Evolutionary conservation across 768 basidiomycete species (phyloP).

Genomic region (Ramaria rubella): DNA sequence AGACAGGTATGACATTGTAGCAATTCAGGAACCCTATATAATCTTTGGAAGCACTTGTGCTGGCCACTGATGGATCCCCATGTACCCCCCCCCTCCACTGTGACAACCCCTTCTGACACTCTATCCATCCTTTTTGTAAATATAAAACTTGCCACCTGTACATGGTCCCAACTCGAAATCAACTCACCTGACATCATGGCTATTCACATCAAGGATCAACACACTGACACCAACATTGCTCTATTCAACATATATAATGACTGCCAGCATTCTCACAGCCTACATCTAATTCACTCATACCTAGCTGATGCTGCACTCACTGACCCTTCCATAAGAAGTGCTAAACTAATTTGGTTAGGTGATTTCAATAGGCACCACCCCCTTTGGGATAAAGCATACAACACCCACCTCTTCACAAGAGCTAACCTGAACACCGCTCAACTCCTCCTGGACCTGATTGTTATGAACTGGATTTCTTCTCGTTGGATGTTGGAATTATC

Average conservation of each 20-base stretch:
- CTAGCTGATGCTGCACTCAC: slow-evolving; percentile 27
- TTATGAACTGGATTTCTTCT: too few species aligned
- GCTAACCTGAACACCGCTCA: slow-evolving; percentile 13
- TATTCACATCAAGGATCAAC: background rate
- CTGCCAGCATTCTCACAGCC: background rate
- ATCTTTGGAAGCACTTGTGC: background rate
- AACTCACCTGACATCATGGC: background rate
- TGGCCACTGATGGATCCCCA: background rate
- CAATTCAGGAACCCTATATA: background rate
- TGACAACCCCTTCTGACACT: background rate
- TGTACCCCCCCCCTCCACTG: background rate
- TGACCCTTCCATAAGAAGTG: slow-evolving; percentile 26
- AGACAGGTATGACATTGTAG: background rate
- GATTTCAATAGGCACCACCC: slow-evolving; percentile 40
- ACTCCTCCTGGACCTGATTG: slow-evolving; percentile 30
- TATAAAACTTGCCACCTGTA: background rate
- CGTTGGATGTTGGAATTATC: too few species aligned
- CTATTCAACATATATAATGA: slow-evolving; percentile 4
- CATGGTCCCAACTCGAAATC: background rate
- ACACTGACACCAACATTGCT: background rate
- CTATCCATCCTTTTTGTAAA: background rate
- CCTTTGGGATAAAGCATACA: slow-evolving; percentile 30
- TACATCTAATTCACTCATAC: background rate
- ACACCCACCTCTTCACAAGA: slow-evolving; percentile 23
- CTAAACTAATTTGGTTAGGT: slow-evolving; percentile 28